Percentiles rank a stretch among this genome's conserved stretches.
phyloP scores from a whole-genome alignment of 257 asterid species.

The Avicennia marina region DNA sequence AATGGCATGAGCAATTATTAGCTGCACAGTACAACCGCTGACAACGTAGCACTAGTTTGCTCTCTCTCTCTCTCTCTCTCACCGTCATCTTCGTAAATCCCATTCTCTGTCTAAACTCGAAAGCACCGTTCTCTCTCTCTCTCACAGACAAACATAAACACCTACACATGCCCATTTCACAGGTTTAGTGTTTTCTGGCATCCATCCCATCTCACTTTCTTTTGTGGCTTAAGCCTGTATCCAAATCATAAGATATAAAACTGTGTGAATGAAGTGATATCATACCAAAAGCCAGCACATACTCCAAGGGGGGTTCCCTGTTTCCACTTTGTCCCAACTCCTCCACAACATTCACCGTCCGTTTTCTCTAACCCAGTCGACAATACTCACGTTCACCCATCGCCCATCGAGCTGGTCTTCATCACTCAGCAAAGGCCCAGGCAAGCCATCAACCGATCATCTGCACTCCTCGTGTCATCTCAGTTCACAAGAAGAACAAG shows the following conservation, averaged over 20 bases:
- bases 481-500: not conserved
- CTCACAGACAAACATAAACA: constrained; percentile 1
- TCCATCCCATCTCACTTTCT: constrained; percentile 23
- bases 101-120: constrained; percentile 16
- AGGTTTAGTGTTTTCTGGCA: constrained; percentile 29
- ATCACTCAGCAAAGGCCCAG: not conserved
- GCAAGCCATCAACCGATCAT: too few relatives aligned
- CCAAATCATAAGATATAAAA: constrained; percentile 14
- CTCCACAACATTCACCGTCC: not conserved
- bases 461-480: not conserved
- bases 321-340: not conserved
- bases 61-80: constrained; percentile 7
- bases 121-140: constrained; percentile 9
- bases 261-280: not conserved
- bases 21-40: constrained; percentile 36
- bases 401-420: not conserved
- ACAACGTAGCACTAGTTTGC: constrained; percentile 23
- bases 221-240: constrained; percentile 9
- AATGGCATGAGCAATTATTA: constrained; percentile 35
- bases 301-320: not conserved
- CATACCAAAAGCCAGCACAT: not conserved
- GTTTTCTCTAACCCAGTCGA: not conserved
- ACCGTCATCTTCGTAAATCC: constrained; percentile 39
- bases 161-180: constrained; percentile 16
- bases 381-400: not conserved